phyloP scores from a whole-genome alignment of 2,329 filamentous ascomycete species.

The Microsporum audouinii region DNA sequence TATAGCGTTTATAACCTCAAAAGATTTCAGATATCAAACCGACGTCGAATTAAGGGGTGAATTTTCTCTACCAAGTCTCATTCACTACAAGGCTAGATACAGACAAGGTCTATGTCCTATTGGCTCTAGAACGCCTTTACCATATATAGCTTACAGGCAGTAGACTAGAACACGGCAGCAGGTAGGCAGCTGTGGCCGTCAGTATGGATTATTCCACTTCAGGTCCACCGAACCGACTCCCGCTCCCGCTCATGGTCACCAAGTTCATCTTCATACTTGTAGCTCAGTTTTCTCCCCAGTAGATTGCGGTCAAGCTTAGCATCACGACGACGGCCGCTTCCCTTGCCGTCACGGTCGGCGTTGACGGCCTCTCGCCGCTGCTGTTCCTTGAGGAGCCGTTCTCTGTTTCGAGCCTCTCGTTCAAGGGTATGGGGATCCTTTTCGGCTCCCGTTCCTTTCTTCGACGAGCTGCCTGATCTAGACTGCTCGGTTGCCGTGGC shows the following conservation, averaged over 20 bases:
- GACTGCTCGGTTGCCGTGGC: not conserved
- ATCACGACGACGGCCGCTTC: slow-evolving; percentile 24
- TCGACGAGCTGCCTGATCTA: slow-evolving; percentile 1
- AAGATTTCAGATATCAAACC: too few species aligned
- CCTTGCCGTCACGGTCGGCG: slow-evolving; percentile 23
- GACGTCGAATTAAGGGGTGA: too few species aligned
- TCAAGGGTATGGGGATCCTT: slow-evolving; percentile 65
- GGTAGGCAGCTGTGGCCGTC: not conserved
- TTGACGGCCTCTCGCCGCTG: slow-evolving; percentile 49
- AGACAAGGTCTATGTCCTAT: not conserved
- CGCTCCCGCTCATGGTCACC: slow-evolving; percentile 31
- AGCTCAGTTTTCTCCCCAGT: slow-evolving; percentile 32
- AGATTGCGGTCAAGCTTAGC: slow-evolving; percentile 24
- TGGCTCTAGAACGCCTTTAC: not conserved
- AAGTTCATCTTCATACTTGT: slow-evolving; percentile 41
- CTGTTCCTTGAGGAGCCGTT: slow-evolving; percentile 53
- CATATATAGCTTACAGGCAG: not conserved
- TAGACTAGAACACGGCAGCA: too few species aligned
- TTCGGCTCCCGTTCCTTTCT: slow-evolving; percentile 20
- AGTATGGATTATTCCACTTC: not conserved
- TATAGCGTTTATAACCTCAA: too few species aligned
- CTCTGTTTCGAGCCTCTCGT: slow-evolving; percentile 54
- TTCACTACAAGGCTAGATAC: not conserved
- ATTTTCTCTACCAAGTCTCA: not conserved
- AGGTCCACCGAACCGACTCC: slow-evolving; percentile 27